Conservation (phyloP, 2,329 filamentous ascomycete genomes). For the Talaromyces sp. region DNA sequence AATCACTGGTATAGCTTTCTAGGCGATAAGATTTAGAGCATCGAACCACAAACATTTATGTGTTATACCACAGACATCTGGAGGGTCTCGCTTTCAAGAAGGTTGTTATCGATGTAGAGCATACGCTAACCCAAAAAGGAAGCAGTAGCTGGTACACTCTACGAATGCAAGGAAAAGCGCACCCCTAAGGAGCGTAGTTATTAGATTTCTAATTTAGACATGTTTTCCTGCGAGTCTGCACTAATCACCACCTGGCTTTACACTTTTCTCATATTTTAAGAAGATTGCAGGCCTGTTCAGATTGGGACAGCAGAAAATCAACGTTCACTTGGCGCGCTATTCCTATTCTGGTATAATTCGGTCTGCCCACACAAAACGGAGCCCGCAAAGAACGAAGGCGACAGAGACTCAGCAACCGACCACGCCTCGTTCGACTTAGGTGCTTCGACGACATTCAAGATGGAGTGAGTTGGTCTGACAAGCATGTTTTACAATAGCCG, state of each 20-base stretch:
- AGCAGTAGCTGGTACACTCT: neutral
- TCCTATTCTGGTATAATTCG: constrained; percentile 20
- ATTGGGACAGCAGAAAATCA: neutral
- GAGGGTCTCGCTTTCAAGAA: too few species aligned
- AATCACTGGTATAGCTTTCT: neutral
- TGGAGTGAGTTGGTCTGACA: constrained; percentile 24
- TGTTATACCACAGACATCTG: too few species aligned
- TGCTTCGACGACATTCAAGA: constrained; percentile 24
- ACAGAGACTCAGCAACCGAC: constrained; percentile 15
- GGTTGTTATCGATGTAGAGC: neutral
- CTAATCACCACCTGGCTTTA: too few species aligned
- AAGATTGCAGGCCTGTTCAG: neutral
- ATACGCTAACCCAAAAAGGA: constrained; percentile 6
- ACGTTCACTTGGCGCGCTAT: constrained; percentile 26
- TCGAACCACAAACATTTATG: neutral
- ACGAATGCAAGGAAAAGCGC: neutral
- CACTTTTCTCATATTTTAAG: neutral
- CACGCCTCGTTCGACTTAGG: constrained; percentile 17
- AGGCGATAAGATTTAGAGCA: neutral
- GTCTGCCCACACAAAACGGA: constrained; percentile 31
- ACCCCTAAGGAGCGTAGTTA: neutral
- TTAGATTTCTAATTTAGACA: neutral
- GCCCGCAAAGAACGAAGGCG: constrained; percentile 11
- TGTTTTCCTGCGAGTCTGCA: neutral
- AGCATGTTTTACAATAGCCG: constrained; percentile 17